Percentiles rank a stretch among this genome's conserved stretches.
Evolutionary conservation across 768 basidiomycete species (phyloP).

Genomic region (Gymnopilus dilepis): DNA sequence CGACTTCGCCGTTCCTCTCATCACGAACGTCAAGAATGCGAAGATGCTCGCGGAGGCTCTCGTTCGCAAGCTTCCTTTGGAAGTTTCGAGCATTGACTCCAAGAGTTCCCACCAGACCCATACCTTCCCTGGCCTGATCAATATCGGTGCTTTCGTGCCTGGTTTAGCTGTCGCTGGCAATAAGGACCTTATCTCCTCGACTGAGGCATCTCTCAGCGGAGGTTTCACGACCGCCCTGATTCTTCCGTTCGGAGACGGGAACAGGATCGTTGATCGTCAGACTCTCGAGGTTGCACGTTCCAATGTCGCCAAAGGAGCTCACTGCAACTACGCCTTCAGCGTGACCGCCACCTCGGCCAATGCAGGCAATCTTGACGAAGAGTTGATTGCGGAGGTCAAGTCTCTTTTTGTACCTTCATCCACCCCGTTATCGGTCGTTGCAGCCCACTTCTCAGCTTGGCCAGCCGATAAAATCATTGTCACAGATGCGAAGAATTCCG

Average conservation of each 20-base stretch:
- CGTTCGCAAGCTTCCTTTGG: constrained; percentile 86
- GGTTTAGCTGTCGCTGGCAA: constrained; percentile 58
- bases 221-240: constrained; percentile 90
- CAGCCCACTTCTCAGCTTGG: constrained; percentile 91
- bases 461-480: constrained; percentile 90
- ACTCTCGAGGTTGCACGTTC: constrained; percentile 73
- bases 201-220: constrained; percentile 83
- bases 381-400: constrained; percentile 79
- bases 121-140: constrained; percentile 90
- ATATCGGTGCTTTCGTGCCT: constrained; percentile 87
- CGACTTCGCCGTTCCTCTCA: constrained; percentile 95
- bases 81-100: constrained; percentile 89
- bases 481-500: constrained; percentile 90
- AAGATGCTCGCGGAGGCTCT: constrained; percentile 95
- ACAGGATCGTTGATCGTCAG: constrained; percentile 66
- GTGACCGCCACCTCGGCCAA: constrained; percentile 78
- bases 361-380: constrained; percentile 67
- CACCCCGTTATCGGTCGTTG: constrained; percentile 73
- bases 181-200: constrained; percentile 67
- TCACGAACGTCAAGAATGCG: constrained; percentile 98
- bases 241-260: constrained; percentile 69
- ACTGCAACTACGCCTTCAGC: constrained; percentile 88
- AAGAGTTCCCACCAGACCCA: constrained; percentile 93
- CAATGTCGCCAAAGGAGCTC: constrained; percentile 66
- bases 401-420: constrained; percentile 82